These are phyloP conservation scores for Fusarium floridanum DNA, from an alignment of 2,329 filamentous ascomycete species.

Conservation along the genomic window DNA sequence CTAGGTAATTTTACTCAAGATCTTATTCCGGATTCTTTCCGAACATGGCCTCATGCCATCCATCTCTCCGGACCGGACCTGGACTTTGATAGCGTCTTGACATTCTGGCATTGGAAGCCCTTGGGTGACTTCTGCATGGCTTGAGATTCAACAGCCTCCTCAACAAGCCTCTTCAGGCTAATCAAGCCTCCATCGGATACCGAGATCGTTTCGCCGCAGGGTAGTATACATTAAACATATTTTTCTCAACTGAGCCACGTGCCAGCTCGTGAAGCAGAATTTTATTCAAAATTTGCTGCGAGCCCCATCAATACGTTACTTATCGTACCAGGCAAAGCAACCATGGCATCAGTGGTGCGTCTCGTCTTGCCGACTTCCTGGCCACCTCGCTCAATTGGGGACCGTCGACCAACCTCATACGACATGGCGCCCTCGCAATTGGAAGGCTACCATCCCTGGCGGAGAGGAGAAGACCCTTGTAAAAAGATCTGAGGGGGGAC, in stretches of 20 bases:
- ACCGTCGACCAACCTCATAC: constrained; percentile 31
- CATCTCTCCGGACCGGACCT: not conserved
- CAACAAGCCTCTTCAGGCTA: not conserved
- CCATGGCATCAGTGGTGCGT: constrained; percentile 5
- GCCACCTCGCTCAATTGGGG: constrained; percentile 10
- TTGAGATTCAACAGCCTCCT: not conserved
- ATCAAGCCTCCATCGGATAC: constrained; percentile 2
- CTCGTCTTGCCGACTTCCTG: constrained; percentile 15
- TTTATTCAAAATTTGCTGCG: constrained; percentile 11
- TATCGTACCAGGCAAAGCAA: constrained; percentile 2
- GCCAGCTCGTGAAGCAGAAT: not conserved
- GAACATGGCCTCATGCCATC: constrained; percentile 5
- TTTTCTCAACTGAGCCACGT: not conserved
- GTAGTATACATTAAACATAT: constrained; percentile 1
- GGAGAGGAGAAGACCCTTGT: not conserved
- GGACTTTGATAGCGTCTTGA: not conserved
- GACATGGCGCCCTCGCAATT: constrained; percentile 11
- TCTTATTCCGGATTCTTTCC: constrained; percentile 15
- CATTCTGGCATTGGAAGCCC: not conserved
- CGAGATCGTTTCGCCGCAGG: constrained; percentile 5
- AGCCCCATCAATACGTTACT: not conserved
- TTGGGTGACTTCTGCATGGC: not conserved
- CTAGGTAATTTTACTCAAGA: constrained; percentile 12
- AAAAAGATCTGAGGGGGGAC: constrained; percentile 7
- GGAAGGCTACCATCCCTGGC: not conserved